Evolutionary conservation across 1,284 basidiomycete species (phyloP), one percentile per base, ranked within the genome.

Genomic region (Pholiota adiposa): DNA sequence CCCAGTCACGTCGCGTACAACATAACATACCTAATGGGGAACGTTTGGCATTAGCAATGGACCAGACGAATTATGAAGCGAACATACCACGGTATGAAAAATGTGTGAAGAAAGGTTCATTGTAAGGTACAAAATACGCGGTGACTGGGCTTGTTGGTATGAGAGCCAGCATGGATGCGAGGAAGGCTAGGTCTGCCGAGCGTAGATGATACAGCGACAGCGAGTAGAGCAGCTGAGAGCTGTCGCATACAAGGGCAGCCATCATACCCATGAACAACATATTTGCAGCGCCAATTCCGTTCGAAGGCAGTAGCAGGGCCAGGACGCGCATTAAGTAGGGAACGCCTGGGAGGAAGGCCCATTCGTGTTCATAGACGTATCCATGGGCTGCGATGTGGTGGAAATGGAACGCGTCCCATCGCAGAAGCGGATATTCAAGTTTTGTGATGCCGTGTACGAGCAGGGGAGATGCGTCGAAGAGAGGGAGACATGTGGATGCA

Each of bases 291-390:
- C 36, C 9, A n/a, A 51, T 56, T 57, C 19, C 43, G 34, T 50
- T 61, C 44, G 58, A 7, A n/a, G 58, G 50, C 21, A 40, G 77
- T 62, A 46, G 75, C 16, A 43, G 64, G 43, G 2, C 73, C 75
- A 11, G 71, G 66, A 27, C 67, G 4, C 82, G 79, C 72, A 94
- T 82, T 41, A 90, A 55, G 4, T 77, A 67, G 3, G 90, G 83
- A 50, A 84, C 75, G 0, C 87, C 93, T 1, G 93, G 92, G 63
- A 95, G 85, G 71, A 96, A 98, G 0, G 97, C 97, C 79, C 93
- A 91, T 67, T 93, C 51, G 23, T 55, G 54, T 23, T 56, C 54
- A 25, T 50, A 40, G 36, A 50, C 46, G 25, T 56, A 56, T 33
- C 54, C 48, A 14, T 56, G 21, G 9, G 21, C 23, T 23, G 54